Evolutionary conservation across 139 green algal genomes (phyloP), one percentile per base, ranked within the genome.

Genomic region (Chlamydomonas sphaeroides): DNA sequence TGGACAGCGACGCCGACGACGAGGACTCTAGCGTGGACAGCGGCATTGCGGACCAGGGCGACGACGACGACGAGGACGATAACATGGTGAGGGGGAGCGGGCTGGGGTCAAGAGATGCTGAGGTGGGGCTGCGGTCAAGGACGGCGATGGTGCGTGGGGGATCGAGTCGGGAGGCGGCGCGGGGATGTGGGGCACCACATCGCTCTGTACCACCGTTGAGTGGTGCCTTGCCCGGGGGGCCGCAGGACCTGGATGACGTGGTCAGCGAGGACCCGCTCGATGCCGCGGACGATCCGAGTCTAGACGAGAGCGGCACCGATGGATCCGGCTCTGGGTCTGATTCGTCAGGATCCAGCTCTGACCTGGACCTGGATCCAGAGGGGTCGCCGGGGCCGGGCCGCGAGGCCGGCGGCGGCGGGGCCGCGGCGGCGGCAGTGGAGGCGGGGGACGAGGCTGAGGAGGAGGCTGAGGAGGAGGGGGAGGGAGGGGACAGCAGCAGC

Each of bases 291-390:
- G 75, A 82, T 30, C 75, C 61, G 42, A 62, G 73, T 3, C 45
- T 82, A 62, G 75, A 82, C 28, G 75, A 73, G 59, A 78, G 56
- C 21, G 56, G 56, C 17, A 56, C 18, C 25, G 49, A 56, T 7
- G 56, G n/a, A n/a, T n/a, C n/a, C n/a, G n/a, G n/a, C n/a, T n/a
- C n/a, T n/a, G 30, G 59, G 30, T 25, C 26, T 30, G 3, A 11
- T 25, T 23, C 4, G 30, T 20, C 1, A n/a, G 59, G n/a, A 11
- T 23, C 30, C 26, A n/a, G n/a, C 1, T 23, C 30, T 17, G 59
- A n/a, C 7, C 1, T 6, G 59, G 30, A 3, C 18, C 51, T 21
- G 42, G 53, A 1, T 39, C 4, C 7, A 28, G 10, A 4, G 68
- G 30, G 51, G 68, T 0, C n/a, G 66, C 20, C 10, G 71, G 71